Conservation (phyloP, 352 stramenopile species). For the Phytophthora vignae region DNA sequence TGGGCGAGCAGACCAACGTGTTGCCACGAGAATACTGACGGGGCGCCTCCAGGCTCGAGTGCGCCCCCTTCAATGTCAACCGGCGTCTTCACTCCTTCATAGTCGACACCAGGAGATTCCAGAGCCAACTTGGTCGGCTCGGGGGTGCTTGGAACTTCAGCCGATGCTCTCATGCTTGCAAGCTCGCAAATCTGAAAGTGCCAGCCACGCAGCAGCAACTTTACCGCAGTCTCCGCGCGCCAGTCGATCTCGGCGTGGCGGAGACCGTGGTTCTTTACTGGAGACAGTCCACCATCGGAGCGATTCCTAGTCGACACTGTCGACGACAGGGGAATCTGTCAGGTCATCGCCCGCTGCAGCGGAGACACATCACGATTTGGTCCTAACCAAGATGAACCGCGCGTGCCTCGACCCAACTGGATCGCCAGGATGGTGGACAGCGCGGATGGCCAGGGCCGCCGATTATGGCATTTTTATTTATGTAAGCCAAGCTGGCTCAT, state of each 20-base stretch:
- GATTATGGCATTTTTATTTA: no score
- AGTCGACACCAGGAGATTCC: constrained; percentile 19
- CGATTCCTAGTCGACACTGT: constrained; percentile 1
- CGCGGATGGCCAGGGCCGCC: no score
- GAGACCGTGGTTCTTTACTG: constrained; percentile 4
- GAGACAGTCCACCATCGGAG: background rate
- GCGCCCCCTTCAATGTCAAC: constrained; percentile 41
- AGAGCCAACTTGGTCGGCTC: constrained; percentile 22
- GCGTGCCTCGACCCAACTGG: constrained; percentile 34
- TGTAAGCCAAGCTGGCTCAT: no score
- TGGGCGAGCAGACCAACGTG: constrained; percentile 60
- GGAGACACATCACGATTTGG: background rate
- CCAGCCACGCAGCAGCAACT: background rate
- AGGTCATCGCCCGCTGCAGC: constrained; percentile 5
- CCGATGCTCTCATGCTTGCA: constrained; percentile 16
- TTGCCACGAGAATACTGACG: constrained; percentile 46
- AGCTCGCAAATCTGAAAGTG: constrained; percentile 27
- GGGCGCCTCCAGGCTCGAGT: constrained; percentile 43
- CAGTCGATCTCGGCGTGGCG: constrained; percentile 20
- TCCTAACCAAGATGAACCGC: background rate
- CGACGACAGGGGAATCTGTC: background rate
- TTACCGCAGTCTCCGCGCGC: background rate
- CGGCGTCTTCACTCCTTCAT: constrained; percentile 37
- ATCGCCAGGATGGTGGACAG: constrained; percentile 19
- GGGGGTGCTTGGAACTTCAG: constrained; percentile 2